Base-by-base conservation (phyloP, 1,139 yeast genomes). In the Geotrichum australiense region DNA sequence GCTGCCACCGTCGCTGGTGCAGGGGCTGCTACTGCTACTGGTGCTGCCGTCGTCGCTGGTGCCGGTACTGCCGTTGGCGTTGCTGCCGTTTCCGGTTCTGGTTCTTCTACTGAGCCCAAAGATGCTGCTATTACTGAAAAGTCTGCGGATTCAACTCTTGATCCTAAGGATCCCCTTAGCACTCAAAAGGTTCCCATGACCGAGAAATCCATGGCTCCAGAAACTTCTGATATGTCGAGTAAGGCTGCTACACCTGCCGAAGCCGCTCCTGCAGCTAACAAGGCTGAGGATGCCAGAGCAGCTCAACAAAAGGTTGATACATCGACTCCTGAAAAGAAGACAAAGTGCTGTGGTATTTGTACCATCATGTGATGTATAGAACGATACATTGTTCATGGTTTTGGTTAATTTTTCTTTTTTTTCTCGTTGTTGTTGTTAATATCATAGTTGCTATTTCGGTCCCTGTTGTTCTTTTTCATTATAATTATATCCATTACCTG, bases 341-440 rank as follows among this genome's bases (percentile, higher is more conserved):
- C 45, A 38, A 44, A 50, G 44, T 50, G 52, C 45, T 46, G 53
- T 28, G 48, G 50, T 6, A 41, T 42, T 37, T 50, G 54, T 45
- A 29, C 42, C 24, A 38, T 47, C 41, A 49, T 48, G 52, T 47
- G n/a, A n/a, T n/a, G n/a, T n/a, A n/a, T n/a, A n/a, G n/a, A n/a
- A n/a, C n/a, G n/a, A n/a, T n/a, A n/a, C n/a, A n/a, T n/a, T n/a
- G n/a, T n/a, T n/a, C n/a, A n/a, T n/a, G n/a, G n/a, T n/a, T n/a
- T n/a, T n/a, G n/a, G n/a, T n/a, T n/a, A n/a, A n/a, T n/a, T n/a
- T n/a, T n/a, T n/a, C n/a, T n/a, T n/a, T n/a, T n/a, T n/a, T n/a
- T n/a, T n/a, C n/a, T n/a, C n/a, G n/a, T n/a, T n/a, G n/a, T n/a
- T n/a, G n/a, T n/a, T n/a, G n/a, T n/a, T n/a, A n/a, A n/a, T n/a